Percentiles rank a stretch among this genome's conserved stretches.
Conservation (phyloP, 2,329 filamentous ascomycete species). For the Fusarium mundagurra region DNA sequence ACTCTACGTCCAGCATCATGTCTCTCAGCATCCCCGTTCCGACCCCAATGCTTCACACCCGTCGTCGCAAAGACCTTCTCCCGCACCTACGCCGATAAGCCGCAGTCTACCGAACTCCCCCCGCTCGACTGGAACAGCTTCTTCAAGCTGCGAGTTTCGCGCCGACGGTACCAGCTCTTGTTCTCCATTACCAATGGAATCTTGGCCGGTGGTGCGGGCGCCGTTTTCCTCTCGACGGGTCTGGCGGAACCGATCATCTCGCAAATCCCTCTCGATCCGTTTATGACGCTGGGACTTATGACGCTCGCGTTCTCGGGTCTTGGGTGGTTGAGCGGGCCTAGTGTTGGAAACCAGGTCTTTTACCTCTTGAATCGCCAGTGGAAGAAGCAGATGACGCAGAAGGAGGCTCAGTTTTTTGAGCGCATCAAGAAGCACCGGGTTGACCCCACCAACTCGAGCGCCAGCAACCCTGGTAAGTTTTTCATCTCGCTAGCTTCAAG, state of each 20-base stretch:
- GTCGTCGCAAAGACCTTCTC: constrained; percentile 29
- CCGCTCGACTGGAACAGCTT: constrained; percentile 88
- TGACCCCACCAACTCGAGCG: constrained; percentile 87
- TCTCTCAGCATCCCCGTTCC: constrained; percentile 31
- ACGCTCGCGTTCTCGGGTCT: constrained; percentile 79
- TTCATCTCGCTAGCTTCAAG: background rate
- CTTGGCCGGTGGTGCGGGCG: constrained; percentile 69
- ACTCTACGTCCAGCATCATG: constrained; percentile 36
- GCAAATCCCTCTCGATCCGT: constrained; percentile 85
- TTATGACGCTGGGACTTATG: constrained; percentile 84
- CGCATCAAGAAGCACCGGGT: constrained; percentile 92
- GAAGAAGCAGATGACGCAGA: constrained; percentile 79
- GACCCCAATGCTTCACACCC: constrained; percentile 30
- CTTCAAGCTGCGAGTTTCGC: constrained; percentile 87
- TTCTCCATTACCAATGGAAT: constrained; percentile 76
- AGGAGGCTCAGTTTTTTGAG: constrained; percentile 93
- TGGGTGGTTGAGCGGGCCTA: constrained; percentile 89
- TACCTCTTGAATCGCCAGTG: constrained; percentile 77
- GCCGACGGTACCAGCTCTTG: constrained; percentile 82
- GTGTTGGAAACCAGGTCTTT: constrained; percentile 82
- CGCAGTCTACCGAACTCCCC: constrained; percentile 27
- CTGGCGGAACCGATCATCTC: constrained; percentile 76
- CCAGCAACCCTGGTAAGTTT: constrained; percentile 78
- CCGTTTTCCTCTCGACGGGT: constrained; percentile 73
- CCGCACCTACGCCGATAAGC: constrained; percentile 32